Percentiles rank a stretch among this genome's conserved stretches.
Evolutionary conservation across 768 basidiomycete genomes (phyloP).

Genomic region (Multifurca ochricompacta): DNA sequence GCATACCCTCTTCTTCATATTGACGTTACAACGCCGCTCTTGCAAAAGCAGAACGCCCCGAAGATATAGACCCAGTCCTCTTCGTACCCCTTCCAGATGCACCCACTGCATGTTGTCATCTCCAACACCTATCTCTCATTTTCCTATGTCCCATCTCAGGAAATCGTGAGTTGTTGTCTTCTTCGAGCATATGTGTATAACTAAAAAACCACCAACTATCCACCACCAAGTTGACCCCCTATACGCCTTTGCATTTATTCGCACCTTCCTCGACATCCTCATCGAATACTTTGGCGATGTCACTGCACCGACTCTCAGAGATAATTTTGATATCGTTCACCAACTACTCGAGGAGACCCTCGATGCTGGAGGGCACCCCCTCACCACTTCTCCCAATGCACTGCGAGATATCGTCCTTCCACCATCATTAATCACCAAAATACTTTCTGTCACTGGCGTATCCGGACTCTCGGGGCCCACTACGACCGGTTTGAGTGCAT

Average conservation of each 20-base stretch:
- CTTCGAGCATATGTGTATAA: not conserved
- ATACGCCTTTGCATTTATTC: slow-evolving; percentile 82
- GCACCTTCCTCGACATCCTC: slow-evolving; percentile 77
- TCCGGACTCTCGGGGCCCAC: slow-evolving; percentile 30
- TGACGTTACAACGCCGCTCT: slow-evolving; percentile 71
- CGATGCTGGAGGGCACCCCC: slow-evolving; percentile 84
- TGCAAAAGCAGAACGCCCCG: slow-evolving; percentile 43
- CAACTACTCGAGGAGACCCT: slow-evolving; percentile 97
- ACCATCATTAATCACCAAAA: slow-evolving; percentile 61
- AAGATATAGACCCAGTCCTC: slow-evolving; percentile 67
- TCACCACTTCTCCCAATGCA: slow-evolving; percentile 85
- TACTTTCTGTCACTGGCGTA: slow-evolving; percentile 45
- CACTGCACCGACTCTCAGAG: slow-evolving; percentile 69
- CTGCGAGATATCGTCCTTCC: slow-evolving; percentile 91
- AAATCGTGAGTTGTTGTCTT: slow-evolving; percentile 53
- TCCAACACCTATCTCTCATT: slow-evolving; percentile 66
- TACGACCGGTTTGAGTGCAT: slow-evolving; percentile 34
- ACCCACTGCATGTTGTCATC: slow-evolving; percentile 78
- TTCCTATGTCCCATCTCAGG: slow-evolving; percentile 77
- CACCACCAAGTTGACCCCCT: slow-evolving; percentile 69
- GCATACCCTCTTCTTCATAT: slow-evolving; percentile 82
- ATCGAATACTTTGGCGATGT: slow-evolving; percentile 84
- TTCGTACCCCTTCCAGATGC: slow-evolving; percentile 44
- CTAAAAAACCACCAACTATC: slow-evolving; percentile 4
- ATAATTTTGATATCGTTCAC: slow-evolving; percentile 93